These are phyloP conservation scores for Blastobotrys parvus DNA, from an alignment of 805 yeast species.

Conservation along the genomic window DNA sequence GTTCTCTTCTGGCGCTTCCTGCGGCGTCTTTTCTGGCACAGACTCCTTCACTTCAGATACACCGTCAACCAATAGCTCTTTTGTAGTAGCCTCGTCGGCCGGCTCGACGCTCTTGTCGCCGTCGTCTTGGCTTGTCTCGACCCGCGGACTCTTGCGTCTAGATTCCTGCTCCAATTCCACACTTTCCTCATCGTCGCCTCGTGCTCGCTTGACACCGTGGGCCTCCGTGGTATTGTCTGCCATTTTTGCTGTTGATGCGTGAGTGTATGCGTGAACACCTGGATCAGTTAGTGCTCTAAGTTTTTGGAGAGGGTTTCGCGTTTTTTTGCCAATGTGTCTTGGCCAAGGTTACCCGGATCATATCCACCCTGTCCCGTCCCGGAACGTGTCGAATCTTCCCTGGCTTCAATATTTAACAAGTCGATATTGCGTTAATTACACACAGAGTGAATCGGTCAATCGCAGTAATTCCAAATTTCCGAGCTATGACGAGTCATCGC, in stretches of 20 bases:
- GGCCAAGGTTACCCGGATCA: too few relatives aligned
- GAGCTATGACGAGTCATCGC: too few relatives aligned
- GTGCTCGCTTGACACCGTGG: conserved; percentile 5
- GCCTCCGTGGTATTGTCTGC: background rate
- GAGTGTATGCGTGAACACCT: background rate
- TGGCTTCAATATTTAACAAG: too few relatives aligned
- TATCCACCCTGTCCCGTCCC: too few relatives aligned
- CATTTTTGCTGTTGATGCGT: background rate
- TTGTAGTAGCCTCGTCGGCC: background rate
- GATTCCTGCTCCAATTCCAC: conserved; percentile 4
- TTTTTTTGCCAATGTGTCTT: too few relatives aligned
- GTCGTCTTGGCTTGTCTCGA: conserved; percentile 4
- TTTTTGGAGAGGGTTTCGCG: too few relatives aligned
- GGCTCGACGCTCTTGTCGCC: conserved; percentile 1
- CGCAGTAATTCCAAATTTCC: too few relatives aligned
- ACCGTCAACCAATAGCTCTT: background rate
- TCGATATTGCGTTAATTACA: too few relatives aligned
- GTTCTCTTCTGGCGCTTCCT: conserved; percentile 1
- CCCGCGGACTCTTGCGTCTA: conserved; percentile 5
- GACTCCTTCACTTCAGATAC: background rate
- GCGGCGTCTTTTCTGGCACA: background rate
- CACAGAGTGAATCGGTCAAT: too few relatives aligned
- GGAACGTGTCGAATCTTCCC: too few relatives aligned
- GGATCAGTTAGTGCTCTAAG: too few relatives aligned
- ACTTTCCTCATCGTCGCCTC: conserved; percentile 9